These are phyloP conservation scores for Tricholoma sp. DNA, from an alignment of 768 basidiomycete species.

Conservation along the genomic window DNA sequence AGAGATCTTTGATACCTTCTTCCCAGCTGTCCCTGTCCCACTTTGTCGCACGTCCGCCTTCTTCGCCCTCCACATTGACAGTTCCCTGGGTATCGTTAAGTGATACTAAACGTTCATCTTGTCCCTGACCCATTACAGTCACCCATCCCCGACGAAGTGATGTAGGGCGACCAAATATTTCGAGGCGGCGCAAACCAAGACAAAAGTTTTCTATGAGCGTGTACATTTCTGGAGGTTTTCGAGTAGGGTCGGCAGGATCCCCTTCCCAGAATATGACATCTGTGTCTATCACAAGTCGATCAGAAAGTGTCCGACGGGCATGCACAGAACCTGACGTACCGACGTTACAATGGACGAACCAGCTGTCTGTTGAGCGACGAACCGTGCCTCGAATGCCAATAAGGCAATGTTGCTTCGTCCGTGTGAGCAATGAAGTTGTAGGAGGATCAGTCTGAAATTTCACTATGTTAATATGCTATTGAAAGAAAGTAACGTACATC, in stretches of 20 bases:
- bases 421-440: slow-evolving; percentile 78
- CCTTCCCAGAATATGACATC: slow-evolving; percentile 97
- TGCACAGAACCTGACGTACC: slow-evolving; percentile 42
- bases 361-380: slow-evolving; percentile 86
- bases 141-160: slow-evolving; percentile 89
- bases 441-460: slow-evolving; percentile 63
- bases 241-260: slow-evolving; percentile 75
- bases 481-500: slow-evolving; percentile 7
- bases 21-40: slow-evolving; percentile 71
- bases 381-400: slow-evolving; percentile 98
- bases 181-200: slow-evolving; percentile 85
- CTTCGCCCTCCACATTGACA: slow-evolving; percentile 35
- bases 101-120: slow-evolving; percentile 45
- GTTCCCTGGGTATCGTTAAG: slow-evolving; percentile 23
- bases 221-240: slow-evolving; percentile 94
- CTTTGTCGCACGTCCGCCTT: slow-evolving; percentile 36
- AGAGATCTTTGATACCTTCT: slow-evolving; percentile 47
- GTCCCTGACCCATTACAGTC: slow-evolving; percentile 67
- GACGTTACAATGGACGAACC: slow-evolving; percentile 98
- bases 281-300: slow-evolving; percentile 56
- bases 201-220: slow-evolving; percentile 97
- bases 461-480: slow-evolving; percentile 4
- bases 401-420: slow-evolving; percentile 93
- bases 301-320: slow-evolving; percentile 10
- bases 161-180: slow-evolving; percentile 76